Evolutionary conservation across 192 early-diverging fungal species (phyloP), one percentile per base, ranked within the genome.

Genomic region (Coemansia reversa): DNA sequence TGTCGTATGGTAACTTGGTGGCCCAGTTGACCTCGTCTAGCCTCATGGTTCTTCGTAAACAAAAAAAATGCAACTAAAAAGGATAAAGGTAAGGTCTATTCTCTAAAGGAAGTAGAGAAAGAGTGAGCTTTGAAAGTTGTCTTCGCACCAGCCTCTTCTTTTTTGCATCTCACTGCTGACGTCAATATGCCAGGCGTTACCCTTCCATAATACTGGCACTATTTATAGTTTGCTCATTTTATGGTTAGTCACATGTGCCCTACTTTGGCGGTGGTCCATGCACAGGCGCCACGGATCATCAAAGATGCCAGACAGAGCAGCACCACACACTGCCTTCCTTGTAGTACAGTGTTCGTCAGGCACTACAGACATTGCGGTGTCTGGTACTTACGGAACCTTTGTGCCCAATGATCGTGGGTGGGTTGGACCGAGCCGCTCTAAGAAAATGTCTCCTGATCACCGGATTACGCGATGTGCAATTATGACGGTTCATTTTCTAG

Each of bases 21-120:
- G 62, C 69, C 78, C 78, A 81, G 61, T 81, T 69, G 20, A 75
- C 65, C 49, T 81, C 72, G 28, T 75, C 69, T 58, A 75, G 60
- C 33, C 69, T 67, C 78, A 81, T 81, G 45, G 51, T 69, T 64
- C 35, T 65, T 45, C 49, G 50, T 51, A 54, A 60, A 30, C 57
- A 56, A 42, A 60, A 30, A 51, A 56, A 42, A 52, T 42, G 42
- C 30, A 55, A 65, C 57, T 49, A 45, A 30, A 29, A 20, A 58
- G 14, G 39, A 52, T 52, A 66, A 45, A 8, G 52, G 50, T 55
- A 50, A 33, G 45, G 25, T 61, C 27, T 60, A 47, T 55, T 52
- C 58, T 53, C 28, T 23, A 12, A 45, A 62, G 49, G 53, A 56
- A 45, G 25, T 19, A 49, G 35, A 52, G 47, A 60, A 20, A n/a